A percentile compares a stretch with the other conserved stretches of the same genome.
phyloP scores from a whole-genome alignment of 208 protist genomes.

The Leishmania tropica region DNA sequence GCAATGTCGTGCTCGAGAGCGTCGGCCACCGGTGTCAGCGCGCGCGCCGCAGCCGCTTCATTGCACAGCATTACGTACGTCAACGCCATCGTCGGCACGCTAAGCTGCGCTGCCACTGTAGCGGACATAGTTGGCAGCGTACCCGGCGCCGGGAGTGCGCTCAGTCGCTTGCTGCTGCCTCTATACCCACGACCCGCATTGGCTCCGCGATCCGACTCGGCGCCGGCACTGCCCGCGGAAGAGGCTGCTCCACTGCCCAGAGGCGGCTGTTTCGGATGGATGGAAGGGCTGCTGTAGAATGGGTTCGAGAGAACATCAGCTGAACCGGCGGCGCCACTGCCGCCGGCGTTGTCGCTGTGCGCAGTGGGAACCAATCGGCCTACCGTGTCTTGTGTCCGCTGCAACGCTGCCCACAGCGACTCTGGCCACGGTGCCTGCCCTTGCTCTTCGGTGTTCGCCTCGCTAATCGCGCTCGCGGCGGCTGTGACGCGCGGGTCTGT shows the following conservation, averaged over 20 bases:
- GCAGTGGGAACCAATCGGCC: conserved; percentile 10
- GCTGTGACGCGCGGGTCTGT: conserved; percentile 54
- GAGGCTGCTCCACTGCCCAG: conserved; percentile 1
- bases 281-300: conserved; percentile 13
- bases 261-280: conserved; percentile 16
- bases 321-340: not conserved
- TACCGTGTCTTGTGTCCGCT: conserved; percentile 28
- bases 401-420: conserved; percentile 22
- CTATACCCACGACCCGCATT: not conserved
- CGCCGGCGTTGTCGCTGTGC: not conserved
- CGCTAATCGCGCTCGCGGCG: conserved; percentile 7
- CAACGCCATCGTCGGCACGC: conserved; percentile 37
- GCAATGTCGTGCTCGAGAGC: conserved; percentile 68
- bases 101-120: conserved; percentile 35
- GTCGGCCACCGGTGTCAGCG: conserved; percentile 47
- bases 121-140: not conserved
- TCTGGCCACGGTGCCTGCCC: conserved; percentile 30
- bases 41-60: conserved; percentile 40
- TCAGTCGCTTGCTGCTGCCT: not conserved
- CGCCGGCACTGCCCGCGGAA: not conserved
- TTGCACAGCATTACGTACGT: conserved; percentile 67
- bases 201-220: not conserved
- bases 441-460: not conserved
- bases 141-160: not conserved
- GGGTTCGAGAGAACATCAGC: conserved; percentile 17